Evolutionary conservation across 1,284 basidiomycete genomes (phyloP).

Genomic region (Xerocomus minutiporus): DNA sequence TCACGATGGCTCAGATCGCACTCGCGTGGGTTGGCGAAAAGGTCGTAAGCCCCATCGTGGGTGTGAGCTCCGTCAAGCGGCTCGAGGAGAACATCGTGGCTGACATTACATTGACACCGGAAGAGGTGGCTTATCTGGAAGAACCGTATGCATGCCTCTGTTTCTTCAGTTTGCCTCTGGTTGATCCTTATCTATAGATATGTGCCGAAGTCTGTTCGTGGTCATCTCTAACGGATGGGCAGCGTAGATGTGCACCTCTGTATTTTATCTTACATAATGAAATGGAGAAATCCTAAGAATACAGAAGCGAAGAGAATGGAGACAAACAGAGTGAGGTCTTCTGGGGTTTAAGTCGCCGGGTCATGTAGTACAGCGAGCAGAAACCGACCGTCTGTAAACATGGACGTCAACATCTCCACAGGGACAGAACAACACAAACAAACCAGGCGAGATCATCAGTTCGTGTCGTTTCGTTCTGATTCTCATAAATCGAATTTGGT

Average conservation of each 20-base stretch:
- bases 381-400: slow-evolving; percentile 67
- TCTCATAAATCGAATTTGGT: slow-evolving; percentile 83
- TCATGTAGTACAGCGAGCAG: slow-evolving; percentile 84
- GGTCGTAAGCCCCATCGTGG: slow-evolving; percentile 39
- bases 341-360: slow-evolving; percentile 41
- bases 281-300: slow-evolving; percentile 11
- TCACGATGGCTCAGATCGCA: slow-evolving; percentile 42
- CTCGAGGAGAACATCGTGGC: slow-evolving; percentile 23
- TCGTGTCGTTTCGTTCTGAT: slow-evolving; percentile 90
- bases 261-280: slow-evolving; percentile 3
- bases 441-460: slow-evolving; percentile 91
- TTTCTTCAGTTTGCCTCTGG: not conserved
- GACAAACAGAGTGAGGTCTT: not conserved
- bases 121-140: slow-evolving; percentile 31
- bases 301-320: slow-evolving; percentile 12
- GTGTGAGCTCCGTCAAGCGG: slow-evolving; percentile 22
- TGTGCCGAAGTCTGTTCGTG: slow-evolving; percentile 18
- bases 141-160: slow-evolving; percentile 21
- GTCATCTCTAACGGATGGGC: slow-evolving; percentile 8
- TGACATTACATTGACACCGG: slow-evolving; percentile 19
- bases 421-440: slow-evolving; percentile 25
- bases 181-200: slow-evolving; percentile 15
- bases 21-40: slow-evolving; percentile 38
- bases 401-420: not conserved
- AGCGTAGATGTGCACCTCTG: slow-evolving; percentile 1